Evolutionary conservation across 352 stramenopile genomes (phyloP).

Genomic region (Phytopythium boreale): DNA sequence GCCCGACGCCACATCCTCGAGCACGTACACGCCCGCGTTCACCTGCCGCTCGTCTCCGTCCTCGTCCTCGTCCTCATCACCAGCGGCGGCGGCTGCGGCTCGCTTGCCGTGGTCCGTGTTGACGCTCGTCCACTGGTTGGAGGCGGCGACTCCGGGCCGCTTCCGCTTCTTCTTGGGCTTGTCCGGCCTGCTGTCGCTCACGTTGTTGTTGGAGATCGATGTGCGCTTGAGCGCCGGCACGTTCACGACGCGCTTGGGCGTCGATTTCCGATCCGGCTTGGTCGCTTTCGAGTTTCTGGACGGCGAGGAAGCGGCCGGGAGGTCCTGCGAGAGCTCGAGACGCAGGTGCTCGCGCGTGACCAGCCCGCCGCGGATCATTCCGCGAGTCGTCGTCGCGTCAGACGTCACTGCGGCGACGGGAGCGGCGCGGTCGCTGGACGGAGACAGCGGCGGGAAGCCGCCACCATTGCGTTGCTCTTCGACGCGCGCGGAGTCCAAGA

Average conservation of each 20-base stretch:
- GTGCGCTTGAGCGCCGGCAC: slow-evolving; percentile 23
- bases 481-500: neutral
- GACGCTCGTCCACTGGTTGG: slow-evolving; percentile 26
- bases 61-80: slow-evolving; percentile 8
- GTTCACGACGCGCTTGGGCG: slow-evolving; percentile 22
- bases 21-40: slow-evolving; percentile 63
- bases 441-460: neutral
- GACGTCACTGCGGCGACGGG: neutral
- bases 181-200: neutral
- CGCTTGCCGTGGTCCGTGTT: neutral
- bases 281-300: neutral
- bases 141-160: slow-evolving; percentile 8
- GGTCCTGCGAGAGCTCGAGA: neutral
- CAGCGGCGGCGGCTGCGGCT: neutral
- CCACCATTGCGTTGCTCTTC: neutral
- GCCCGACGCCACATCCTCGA: slow-evolving; percentile 53
- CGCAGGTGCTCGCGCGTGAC: neutral
- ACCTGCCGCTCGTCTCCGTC: slow-evolving; percentile 27
- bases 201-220: neutral
- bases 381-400: neutral
- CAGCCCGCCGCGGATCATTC: neutral
- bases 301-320: neutral
- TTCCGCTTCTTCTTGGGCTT: slow-evolving; percentile 8
- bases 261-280: neutral
- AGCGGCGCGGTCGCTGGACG: neutral